Percentiles rank a stretch among this genome's conserved stretches.
Evolutionary conservation across 1,284 basidiomycete species (phyloP).

Genomic region (Rhodotorula sp.): DNA sequence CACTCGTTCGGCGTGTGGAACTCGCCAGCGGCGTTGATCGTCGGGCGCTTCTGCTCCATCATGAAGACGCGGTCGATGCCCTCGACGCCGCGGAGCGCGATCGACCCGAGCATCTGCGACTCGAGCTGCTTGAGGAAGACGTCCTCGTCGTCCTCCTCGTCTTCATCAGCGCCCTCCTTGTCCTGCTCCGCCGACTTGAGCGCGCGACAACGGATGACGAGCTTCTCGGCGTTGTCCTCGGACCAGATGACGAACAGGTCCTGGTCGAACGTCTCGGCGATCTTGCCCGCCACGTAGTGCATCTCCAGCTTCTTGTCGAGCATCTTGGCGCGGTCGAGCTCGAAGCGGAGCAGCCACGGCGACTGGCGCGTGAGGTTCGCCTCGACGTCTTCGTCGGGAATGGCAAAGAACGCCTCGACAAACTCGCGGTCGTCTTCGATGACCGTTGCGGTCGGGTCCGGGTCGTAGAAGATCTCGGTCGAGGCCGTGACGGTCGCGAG

Average conservation of each 20-base stretch:
- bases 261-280: constrained; percentile 91
- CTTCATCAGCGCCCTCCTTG: constrained; percentile 80
- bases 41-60: constrained; percentile 76
- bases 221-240: constrained; percentile 97
- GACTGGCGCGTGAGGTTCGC: constrained; percentile 87
- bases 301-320: constrained; percentile 95
- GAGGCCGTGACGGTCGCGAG: constrained; percentile 92
- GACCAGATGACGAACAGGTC: constrained; percentile 98
- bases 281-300: constrained; percentile 90
- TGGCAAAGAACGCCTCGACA: constrained; percentile 98
- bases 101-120: constrained; percentile 94
- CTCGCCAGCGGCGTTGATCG: constrained; percentile 59
- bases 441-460: constrained; percentile 84
- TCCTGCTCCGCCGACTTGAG: constrained; percentile 55
- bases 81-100: constrained; percentile 88
- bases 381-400: constrained; percentile 95
- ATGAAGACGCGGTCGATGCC: constrained; percentile 93
- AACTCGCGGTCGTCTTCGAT: constrained; percentile 96
- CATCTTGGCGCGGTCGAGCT: constrained; percentile 96
- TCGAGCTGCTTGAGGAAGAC: constrained; percentile 95
- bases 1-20: constrained; percentile 70
- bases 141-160: constrained; percentile 91
- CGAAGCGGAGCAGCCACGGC: constrained; percentile 94
- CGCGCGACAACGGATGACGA: constrained; percentile 90
- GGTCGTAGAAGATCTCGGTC: constrained; percentile 98